These are phyloP conservation scores for Ajuga chamaepitys DNA, from an alignment of 257 asterid genomes.

Conservation along the genomic window DNA sequence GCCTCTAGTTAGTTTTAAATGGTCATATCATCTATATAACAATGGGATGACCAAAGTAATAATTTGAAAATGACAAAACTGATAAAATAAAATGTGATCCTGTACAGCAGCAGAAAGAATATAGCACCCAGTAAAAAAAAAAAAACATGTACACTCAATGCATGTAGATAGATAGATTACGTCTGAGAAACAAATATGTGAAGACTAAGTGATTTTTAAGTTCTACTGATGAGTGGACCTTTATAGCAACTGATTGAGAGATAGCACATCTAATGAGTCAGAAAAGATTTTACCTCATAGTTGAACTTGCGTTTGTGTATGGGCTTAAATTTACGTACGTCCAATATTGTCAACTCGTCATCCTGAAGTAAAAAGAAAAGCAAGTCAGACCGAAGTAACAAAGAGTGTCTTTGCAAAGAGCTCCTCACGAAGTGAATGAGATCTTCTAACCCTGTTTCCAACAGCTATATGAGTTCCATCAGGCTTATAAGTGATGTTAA, in stretches of 20 bases:
- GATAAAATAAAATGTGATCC: not conserved
- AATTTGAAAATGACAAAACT: not conserved
- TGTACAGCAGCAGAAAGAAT: not conserved
- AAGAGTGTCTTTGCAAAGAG: not conserved
- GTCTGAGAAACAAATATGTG: not conserved
- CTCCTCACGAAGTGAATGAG: not conserved
- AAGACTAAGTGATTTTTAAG: not conserved
- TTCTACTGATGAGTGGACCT: conserved; percentile 4
- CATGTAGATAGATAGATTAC: too few species aligned
- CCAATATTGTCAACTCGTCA: conserved; percentile 90
- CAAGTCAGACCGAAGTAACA: conserved; percentile 12
- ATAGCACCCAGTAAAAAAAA: not conserved
- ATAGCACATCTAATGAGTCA: conserved; percentile 1
- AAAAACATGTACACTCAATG: not conserved
- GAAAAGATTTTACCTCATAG: conserved; percentile 61
- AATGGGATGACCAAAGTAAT: not conserved
- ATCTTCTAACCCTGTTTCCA: conserved; percentile 76
- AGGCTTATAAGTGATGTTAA: conserved; percentile 92
- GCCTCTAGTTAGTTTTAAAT: not conserved
- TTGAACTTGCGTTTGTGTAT: conserved; percentile 92
- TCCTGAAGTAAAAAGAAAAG: conserved; percentile 41
- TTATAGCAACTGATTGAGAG: not conserved
- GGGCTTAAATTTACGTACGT: conserved; percentile 93
- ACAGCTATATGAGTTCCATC: conserved; percentile 97
- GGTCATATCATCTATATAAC: not conserved